A percentile compares a stretch with the other conserved stretches of the same genome.
phyloP scores from a whole-genome alignment of 176 grass and related monocot genomes.

The Triticum timopheevii region DNA sequence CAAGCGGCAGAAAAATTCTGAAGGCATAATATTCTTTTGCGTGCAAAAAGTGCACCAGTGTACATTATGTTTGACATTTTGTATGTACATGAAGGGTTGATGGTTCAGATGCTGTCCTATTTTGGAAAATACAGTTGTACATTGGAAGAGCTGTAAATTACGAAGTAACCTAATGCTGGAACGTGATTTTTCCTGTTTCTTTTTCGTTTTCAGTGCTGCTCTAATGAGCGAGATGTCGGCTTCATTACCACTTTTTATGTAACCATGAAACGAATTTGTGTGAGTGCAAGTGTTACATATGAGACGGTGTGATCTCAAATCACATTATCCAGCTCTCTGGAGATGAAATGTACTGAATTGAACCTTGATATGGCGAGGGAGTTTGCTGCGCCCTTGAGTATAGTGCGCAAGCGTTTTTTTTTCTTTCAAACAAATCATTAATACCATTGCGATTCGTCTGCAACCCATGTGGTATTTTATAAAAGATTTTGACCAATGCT shows the following conservation, averaged over 20 bases:
- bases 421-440: neutral
- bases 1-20: neutral
- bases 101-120: conserved; percentile 7
- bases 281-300: neutral
- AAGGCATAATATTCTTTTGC: neutral
- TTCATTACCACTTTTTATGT: neutral
- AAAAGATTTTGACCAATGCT: too few relatives aligned
- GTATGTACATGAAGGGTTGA: conserved; percentile 21
- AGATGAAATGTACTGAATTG: neutral
- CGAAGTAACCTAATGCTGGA: neutral
- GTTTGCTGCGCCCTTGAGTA: neutral
- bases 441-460: neutral
- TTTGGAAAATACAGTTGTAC: conserved; percentile 21
- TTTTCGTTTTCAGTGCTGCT: neutral
- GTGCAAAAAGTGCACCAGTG: neutral
- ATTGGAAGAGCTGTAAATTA: conserved; percentile 24
- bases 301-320: neutral
- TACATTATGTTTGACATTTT: conserved; percentile 12
- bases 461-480: too few relatives aligned
- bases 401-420: neutral
- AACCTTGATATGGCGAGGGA: neutral
- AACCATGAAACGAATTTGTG: neutral
- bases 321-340: neutral
- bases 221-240: neutral
- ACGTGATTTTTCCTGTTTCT: neutral